Base-by-base conservation (phyloP, 352 stramenopile species). In the Albugo laibachii region DNA sequence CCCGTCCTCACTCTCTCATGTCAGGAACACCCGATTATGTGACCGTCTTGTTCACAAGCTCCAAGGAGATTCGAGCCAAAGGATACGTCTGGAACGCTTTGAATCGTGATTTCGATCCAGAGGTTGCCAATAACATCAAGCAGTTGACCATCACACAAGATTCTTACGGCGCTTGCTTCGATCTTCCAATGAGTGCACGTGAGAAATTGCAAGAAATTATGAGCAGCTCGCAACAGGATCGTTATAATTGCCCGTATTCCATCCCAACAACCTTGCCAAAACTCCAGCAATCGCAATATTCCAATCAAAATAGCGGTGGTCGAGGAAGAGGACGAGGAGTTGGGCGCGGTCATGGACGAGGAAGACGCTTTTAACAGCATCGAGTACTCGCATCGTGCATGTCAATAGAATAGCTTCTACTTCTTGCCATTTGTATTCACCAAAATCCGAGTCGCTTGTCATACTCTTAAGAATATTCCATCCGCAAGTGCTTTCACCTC, bases 1-100 rank as follows among this genome's bases (percentile, higher is more conserved):
- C 62, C 49, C 68, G 69, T 15, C 69, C 69, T 16, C 82, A 75
- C 13, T 94, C 81, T 48, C 70, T 95, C 40, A 83, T 95, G 55
- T 92, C 79, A 37, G 86, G 84, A 48, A 68, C 84, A 40, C 79
- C 84, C 31, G 83, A 93, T 60, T 93, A 84, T 66, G 69, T 86
- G 20, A 95, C 87, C 2, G 63, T 95, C 35, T 41, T 80, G 14
- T 96, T 92, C 62, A 66, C 59, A 43, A 84, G 71, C 63, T 73
- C 67, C 46, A 91, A 84, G 54, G 50, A 63, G 20, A 92, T 96
- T 47, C 68, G 71, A 5, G 77, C 75, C 38, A 88, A 91, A 59
- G 75, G 81, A 40, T 95, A 95, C 60, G 84, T 95, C 11, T 97
- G 85, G 85, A 93, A 83, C 48, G 83, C 81, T 15, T 48, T 97